Evolutionary conservation across 352 stramenopile species (phyloP).

Genomic region (Pythium aristosporum): DNA sequence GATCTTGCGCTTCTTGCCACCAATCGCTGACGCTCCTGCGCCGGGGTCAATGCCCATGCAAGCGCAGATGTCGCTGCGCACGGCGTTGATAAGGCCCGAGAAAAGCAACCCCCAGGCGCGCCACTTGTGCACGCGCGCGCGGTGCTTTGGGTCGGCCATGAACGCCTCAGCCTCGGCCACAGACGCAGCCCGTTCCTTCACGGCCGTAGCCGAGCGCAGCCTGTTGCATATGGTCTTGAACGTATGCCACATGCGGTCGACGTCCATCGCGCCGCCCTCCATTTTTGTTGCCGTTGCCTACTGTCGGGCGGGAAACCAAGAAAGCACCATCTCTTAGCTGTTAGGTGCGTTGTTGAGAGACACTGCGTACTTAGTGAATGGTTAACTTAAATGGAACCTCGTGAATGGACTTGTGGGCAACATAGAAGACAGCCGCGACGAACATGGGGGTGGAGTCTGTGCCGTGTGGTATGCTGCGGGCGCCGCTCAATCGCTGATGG

Average conservation of each 20-base stretch:
- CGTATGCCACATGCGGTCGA: conserved; percentile 35
- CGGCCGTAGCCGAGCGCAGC: conserved; percentile 42
- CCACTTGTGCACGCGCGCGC: conserved; percentile 70
- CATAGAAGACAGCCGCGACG: background rate
- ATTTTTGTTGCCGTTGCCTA: conserved; percentile 5
- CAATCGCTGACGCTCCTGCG: background rate
- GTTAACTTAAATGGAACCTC: background rate
- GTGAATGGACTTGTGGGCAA: no score
- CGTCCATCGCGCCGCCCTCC: conserved; percentile 13
- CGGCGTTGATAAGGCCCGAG: conserved; percentile 41
- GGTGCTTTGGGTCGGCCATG: conserved; percentile 44
- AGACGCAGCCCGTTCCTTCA: conserved; percentile 33
- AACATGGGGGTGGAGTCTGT: conserved; percentile 1
- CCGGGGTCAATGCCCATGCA: conserved; percentile 32
- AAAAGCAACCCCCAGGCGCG: conserved; percentile 66
- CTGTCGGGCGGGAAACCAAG: background rate
- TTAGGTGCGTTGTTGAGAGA: background rate
- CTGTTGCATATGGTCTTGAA: conserved; percentile 47
- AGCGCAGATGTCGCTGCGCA: conserved; percentile 47
- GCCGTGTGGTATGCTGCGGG: background rate
- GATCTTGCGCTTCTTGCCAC: conserved; percentile 26
- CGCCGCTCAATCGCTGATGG: background rate
- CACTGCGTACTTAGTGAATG: background rate
- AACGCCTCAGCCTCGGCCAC: conserved; percentile 50
- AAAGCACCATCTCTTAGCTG: background rate